These are phyloP conservation scores for Paecilomyces sp. DNA, from an alignment of 2,329 filamentous ascomycete species.

Conservation along the genomic window DNA sequence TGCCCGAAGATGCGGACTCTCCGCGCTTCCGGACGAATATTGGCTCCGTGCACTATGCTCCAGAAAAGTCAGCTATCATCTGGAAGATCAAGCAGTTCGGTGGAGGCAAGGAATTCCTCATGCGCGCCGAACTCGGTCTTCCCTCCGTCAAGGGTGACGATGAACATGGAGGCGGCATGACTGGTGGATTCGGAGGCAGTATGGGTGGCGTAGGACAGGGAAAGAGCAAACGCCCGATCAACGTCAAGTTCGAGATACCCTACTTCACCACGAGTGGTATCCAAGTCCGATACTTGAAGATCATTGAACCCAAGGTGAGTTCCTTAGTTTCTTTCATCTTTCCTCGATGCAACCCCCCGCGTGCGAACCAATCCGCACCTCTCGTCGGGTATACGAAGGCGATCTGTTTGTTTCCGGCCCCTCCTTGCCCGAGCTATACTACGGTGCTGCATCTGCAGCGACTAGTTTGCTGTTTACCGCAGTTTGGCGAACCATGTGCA, in stretches of 20 bases:
- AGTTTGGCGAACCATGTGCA: neutral
- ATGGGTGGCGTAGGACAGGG: constrained; percentile 84
- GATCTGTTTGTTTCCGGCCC: neutral
- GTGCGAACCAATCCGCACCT: neutral
- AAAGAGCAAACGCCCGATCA: constrained; percentile 93
- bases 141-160: constrained; percentile 93
- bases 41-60: constrained; percentile 92
- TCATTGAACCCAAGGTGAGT: constrained; percentile 95
- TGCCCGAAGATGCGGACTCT: constrained; percentile 93
- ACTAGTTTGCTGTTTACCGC: neutral
- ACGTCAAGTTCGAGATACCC: constrained; percentile 99
- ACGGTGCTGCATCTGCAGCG: neutral
- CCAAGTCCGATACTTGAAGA: constrained; percentile 96
- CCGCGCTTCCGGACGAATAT: constrained; percentile 97
- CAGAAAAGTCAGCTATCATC: constrained; percentile 93
- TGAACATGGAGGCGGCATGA: constrained; percentile 94
- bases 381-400: neutral
- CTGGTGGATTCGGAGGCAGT: constrained; percentile 89
- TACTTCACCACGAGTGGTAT: constrained; percentile 99
- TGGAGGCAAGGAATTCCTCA: constrained; percentile 95
- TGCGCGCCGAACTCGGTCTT: constrained; percentile 91
- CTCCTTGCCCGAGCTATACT: neutral
- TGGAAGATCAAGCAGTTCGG: constrained; percentile 99
- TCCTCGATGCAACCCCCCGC: neutral
- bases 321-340: neutral